Base-by-base conservation (phyloP, 169 alveolate species). In the Plasmodium vivax region DNA sequence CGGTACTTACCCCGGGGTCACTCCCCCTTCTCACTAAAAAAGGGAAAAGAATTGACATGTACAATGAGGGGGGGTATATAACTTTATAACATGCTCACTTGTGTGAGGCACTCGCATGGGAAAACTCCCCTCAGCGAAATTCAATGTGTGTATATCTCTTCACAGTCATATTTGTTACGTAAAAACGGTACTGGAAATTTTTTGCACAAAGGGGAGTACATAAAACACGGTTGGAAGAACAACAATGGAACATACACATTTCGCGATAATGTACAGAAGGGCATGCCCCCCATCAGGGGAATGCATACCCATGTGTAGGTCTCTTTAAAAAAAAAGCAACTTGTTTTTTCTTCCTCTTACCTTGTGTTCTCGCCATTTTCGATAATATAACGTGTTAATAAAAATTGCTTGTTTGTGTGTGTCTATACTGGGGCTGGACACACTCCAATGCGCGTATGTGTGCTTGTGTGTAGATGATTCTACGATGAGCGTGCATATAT, bases 1-100 rank as follows among this genome's bases (percentile, higher is more conserved):
- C 99, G 77, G 98, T 98, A 85, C 98, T 98, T 51, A 98, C 99
- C 62, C 99, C 99, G 83, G 98, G 97, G 92, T 98, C 99, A 85
- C 99, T 97, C 84, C 94, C 95, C 47, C 98, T 95, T 92, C 96
- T 96, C 94, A 97, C 97, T 83, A 96, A 58, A 82, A 85, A 41
- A 85, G 3, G 62, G 82, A 74, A 90, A 96, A 96, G 81, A 93
- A 82, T 93, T 82, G 51, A 27, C 51, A 14, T 23, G 43, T 23
- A 62, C 81, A 34, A n/a, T 58, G 30, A 43, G 23, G 6, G 23
- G 6, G 74, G 12, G 27, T 93, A 47, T 56, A 12, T 68, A 27
- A 23, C 38, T n/a, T n/a, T 12, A 23, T 62, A 62, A 62, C 43
- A 82, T 92, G 16, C 41, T 82, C 27, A 41, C 23, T 36, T 19